Conservation (phyloP, 2,329 filamentous ascomycete species). For the Claviceps quebecensis region DNA sequence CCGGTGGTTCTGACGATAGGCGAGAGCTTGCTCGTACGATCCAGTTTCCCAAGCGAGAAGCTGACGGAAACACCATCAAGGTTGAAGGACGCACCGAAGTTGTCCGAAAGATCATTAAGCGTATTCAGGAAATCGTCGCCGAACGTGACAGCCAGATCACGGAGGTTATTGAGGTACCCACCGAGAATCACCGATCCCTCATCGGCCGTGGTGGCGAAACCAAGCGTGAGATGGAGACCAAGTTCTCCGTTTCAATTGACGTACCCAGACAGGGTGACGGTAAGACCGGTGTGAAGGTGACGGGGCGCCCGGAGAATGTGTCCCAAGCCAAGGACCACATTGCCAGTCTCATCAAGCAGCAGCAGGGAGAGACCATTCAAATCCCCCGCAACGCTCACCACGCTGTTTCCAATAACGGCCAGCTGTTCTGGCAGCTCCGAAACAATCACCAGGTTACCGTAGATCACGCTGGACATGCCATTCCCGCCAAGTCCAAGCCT, state of each 20-base stretch:
- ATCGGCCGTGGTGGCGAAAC: conserved; percentile 87
- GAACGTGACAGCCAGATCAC: conserved; percentile 73
- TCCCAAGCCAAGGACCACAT: conserved; percentile 82
- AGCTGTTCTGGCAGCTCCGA: conserved; percentile 82
- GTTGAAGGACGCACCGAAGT: conserved; percentile 73
- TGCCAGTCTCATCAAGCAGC: conserved; percentile 61
- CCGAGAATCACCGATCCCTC: conserved; percentile 77
- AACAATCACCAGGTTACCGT: conserved; percentile 81
- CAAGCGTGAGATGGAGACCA: conserved; percentile 69
- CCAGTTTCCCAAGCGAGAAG: conserved; percentile 83
- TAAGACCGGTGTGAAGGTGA: conserved; percentile 74
- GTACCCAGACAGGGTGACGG: conserved; percentile 80
- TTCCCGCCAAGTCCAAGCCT: conserved; percentile 61
- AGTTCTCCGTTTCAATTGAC: conserved; percentile 78
- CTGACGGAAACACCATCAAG: conserved; percentile 69
- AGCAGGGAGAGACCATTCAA: conserved; percentile 75
- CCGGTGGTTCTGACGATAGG: conserved; percentile 79
- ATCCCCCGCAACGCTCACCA: conserved; percentile 78
- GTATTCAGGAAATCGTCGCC: conserved; percentile 70
- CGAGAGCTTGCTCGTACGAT: conserved; percentile 77
- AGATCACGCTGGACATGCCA: conserved; percentile 70
- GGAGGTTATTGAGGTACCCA: conserved; percentile 66
- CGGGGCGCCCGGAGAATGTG: conserved; percentile 64
- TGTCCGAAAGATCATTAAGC: conserved; percentile 75
- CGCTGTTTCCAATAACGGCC: conserved; percentile 70